Base-by-base conservation (phyloP, 1,284 basidiomycete genomes). In the Tranzscheliella williamsii region DNA sequence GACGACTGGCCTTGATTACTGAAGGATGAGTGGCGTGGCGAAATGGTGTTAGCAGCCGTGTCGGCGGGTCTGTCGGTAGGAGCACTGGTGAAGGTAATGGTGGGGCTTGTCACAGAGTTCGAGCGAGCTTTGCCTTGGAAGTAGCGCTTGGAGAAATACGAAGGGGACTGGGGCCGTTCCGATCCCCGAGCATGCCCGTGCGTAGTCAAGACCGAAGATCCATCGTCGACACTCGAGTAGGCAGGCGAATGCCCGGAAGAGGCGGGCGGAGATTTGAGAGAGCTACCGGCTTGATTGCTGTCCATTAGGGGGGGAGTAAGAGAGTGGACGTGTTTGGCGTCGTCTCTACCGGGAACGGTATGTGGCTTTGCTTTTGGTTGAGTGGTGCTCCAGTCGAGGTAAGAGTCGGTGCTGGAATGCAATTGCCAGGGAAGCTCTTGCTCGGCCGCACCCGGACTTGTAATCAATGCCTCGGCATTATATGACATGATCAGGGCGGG, bases 371-470 rank as follows among this genome's bases (percentile, higher is more conserved):
- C 35, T 22, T 37, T 18, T 16, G 8, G 9, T 12, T 9, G 8
- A 5, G 24, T 42, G 24, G 42, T 27, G 33, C 46, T 34, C 52
- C 51, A 62, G 22, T 50, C 40, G 21, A 53, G 49, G 21, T 63
- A 63, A 5, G 53, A 56, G 37, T 63, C 60, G 32, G 53, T 63
- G 42, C 60, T 63, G 16, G 60, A 63, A 20, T 63, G 53, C 17
- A 56, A 21, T 20, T 56, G 48, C 60, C 53, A 53, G 11, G 27
- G n/a, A 9, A n/a, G 27, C n/a, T 18, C 34, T 20, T 5, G 34
- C 11, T 36, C 23, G n/a, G 20, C 9, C n/a, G 20, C 7, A 7
- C 16, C 16, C 34, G 34, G 34, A 18, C n/a, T 36, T 17, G 18
- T 24, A 15, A 22, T 8, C 8, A 16, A 36, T 36, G 34, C 23